Percentiles rank a stretch among this genome's conserved stretches.
These are phyloP conservation scores for Larix kaempferi DNA, from an alignment of 75 land plant species.

Conservation along the genomic window DNA sequence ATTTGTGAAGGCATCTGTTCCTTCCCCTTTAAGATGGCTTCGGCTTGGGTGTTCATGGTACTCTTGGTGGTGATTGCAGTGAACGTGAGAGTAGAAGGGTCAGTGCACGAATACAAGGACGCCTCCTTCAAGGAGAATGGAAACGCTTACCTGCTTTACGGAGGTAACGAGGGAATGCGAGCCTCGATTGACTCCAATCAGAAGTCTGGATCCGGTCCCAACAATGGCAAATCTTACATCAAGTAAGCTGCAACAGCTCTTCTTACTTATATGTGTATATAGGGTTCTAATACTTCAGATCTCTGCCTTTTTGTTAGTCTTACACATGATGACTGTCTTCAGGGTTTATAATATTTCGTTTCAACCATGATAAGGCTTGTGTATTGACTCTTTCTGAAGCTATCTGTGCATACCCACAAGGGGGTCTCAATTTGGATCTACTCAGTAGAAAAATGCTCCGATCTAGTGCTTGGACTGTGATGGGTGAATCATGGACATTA, in stretches of 20 bases:
- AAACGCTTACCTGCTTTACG: constrained; percentile 70
- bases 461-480: no score
- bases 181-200: constrained; percentile 18
- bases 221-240: constrained; percentile 41
- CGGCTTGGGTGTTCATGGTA: no score
- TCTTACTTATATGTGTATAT: no score
- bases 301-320: background rate
- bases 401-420: background rate
- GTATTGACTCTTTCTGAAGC: background rate
- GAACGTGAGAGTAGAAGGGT: constrained; percentile 18
- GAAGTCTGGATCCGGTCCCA: constrained; percentile 14
- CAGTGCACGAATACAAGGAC: constrained; percentile 50
- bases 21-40: no score
- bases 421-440: no score
- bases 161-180: constrained; percentile 85
- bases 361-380: background rate
- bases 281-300: background rate
- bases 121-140: constrained; percentile 52
- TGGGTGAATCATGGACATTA: no score
- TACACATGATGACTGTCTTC: background rate
- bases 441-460: no score
- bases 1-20: no score
- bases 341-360: no score
- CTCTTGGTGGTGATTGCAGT: no score
- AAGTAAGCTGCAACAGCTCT: background rate